Conservation (phyloP, 305 asterid genomes). For the Fraxinus sp. region DNA sequence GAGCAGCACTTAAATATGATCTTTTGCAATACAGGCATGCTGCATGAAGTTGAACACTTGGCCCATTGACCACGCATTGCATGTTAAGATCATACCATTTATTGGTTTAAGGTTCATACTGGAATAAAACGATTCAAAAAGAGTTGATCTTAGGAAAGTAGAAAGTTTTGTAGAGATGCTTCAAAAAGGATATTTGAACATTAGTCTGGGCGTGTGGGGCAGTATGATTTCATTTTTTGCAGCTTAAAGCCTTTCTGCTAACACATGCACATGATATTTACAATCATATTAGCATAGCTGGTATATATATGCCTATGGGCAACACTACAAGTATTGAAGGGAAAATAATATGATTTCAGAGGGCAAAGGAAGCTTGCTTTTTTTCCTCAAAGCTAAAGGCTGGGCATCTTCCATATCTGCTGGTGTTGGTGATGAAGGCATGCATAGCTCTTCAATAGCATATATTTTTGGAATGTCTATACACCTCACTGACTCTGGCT, state of each 20-base stretch:
- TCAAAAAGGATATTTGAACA: not conserved
- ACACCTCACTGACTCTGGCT: constrained; percentile 86
- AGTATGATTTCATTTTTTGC: not conserved
- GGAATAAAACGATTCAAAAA: not conserved
- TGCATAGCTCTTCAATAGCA: constrained; percentile 76
- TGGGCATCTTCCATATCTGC: constrained; percentile 89
- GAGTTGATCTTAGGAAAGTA: not conserved
- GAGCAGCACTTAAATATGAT: constrained; percentile 2
- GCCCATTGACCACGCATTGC: not conserved
- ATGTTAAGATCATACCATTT: not conserved
- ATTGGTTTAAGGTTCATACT: not conserved
- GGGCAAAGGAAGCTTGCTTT: constrained; percentile 94
- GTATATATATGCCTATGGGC: not conserved
- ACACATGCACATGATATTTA: constrained; percentile 16
- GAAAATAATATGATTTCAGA: constrained; percentile 53
- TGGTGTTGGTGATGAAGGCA: constrained; percentile 94
- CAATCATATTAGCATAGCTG: not conserved
- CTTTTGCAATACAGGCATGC: not conserved
- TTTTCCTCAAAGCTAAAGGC: constrained; percentile 77
- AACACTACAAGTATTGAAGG: constrained; percentile 18
- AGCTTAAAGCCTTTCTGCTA: constrained; percentile 8
- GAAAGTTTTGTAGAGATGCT: not conserved
- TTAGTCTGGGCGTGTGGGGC: not conserved
- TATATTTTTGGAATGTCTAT: constrained; percentile 89
- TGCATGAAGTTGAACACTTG: not conserved